Base-by-base conservation (phyloP, 441 rosid species). In the Pelargonium myrrhifolium region DNA sequence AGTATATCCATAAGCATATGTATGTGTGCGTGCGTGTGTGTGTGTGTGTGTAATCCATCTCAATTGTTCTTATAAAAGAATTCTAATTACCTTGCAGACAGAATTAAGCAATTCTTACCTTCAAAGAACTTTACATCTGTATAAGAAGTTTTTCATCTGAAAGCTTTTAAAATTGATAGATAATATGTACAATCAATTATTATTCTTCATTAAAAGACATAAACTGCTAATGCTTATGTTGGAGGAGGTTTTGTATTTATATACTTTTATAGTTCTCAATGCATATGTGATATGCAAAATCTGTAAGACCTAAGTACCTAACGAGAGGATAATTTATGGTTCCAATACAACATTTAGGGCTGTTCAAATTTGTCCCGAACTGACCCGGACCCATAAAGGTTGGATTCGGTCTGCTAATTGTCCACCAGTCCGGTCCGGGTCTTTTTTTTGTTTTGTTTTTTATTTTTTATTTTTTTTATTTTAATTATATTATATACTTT, bases 81-180 rank as follows among this genome's bases (percentile, higher is more conserved):
- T 22, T 59, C 62, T 59, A 59, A 59, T 59, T 59, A 59, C n/a
- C 62, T 59, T 59, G 62, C 62, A 1, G 62, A 24, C 62, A 59
- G 15, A 59, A 2, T 9, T 59, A 24, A 59, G 62, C 31, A 24
- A 59, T 6, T 59, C 61, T 59, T 22, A 59, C 26, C 9, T 59
- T 31, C 62, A 59, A 59, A 21, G 37, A 59, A 22, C 24, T 24
- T 11, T 37, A 24, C 0, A 59, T 58, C 62, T 24, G 37, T 31
- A 59, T 24, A 59, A 59, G n/a, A 59, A 11, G 62, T 24, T 59
- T 59, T 59, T 3, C 35, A 58, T 21, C 61, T 56, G 26, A 9
- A 58, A 11, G 21, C 35, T 58, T 58, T 58, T 10, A 58, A 28
- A 58, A 22, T 2, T 58, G 35, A 22, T 9, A 22, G 35, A 22